Base-by-base conservation (phyloP, 345 rosid genomes). In the Reutealis trisperma region DNA sequence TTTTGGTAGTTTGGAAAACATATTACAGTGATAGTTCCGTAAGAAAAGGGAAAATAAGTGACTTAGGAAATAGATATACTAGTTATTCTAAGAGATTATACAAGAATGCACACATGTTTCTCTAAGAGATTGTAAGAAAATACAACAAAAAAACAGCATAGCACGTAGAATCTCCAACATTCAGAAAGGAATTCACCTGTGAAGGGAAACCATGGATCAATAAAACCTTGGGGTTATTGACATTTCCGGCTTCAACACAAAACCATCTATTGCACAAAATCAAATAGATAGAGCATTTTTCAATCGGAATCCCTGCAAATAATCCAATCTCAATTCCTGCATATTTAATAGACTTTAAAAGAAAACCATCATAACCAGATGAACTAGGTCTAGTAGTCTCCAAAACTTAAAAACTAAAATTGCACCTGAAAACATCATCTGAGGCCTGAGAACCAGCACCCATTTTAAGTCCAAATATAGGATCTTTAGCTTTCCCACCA, bases 161-260 rank as follows among this genome's bases (percentile, higher is more conserved):
- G 34, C 37, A 10, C 16, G 18, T 52, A 19, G 44, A 45, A 49
- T 49, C 27, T 51, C 15, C 27, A 32, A 10, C 30, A 68, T 27
- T 42, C 52, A 63, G 5, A 32, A 55, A 71, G 75, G 63, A 61
- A 78, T 77, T 82, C 51, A 91, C 99, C 88, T 93, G 98, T 59
- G 98, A 95, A 76, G 98, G 99, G 75, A 95, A 88, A 78, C 98
- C 99, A 74, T 95, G 98, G 42, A 95, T 83, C 75, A 95, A 81
- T 68, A 95, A 78, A 71, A 95, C 91, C 6, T 91, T 76, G 74
- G 87, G 93, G 71, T 85, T 87, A 63, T 86, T 87, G 58, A 80
- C 74, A 70, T 76, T 90, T 66, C 98, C 99, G 15, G 85, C 88
- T 84, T 93, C 97, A 13, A 93, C 88, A 80, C 88, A 89, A 78